Percentiles rank a stretch among this genome's conserved stretches.
Conservation (phyloP, 495 filamentous ascomycete genomes). For the Penicillium odoratum region DNA sequence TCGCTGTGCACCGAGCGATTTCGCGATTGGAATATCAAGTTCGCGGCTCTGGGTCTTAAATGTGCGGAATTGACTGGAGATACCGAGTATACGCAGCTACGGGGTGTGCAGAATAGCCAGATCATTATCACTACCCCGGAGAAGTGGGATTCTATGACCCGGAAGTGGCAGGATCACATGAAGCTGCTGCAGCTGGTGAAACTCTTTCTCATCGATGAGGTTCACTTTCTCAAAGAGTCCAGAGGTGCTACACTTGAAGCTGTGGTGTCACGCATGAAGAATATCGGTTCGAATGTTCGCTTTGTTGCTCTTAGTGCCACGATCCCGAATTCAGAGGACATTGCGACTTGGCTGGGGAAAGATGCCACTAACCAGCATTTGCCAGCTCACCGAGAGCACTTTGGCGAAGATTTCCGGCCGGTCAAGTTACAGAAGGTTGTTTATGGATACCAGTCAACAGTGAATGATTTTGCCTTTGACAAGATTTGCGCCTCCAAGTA, state of each 20-base stretch:
- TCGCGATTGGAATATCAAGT: constrained; percentile 85
- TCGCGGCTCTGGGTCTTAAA: constrained; percentile 67
- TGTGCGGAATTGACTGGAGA: constrained; percentile 93
- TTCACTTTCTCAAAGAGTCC: constrained; percentile 88
- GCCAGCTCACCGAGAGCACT: constrained; percentile 73
- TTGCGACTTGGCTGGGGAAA: constrained; percentile 89
- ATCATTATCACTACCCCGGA: constrained; percentile 97
- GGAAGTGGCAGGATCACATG: constrained; percentile 91
- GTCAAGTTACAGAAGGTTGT: constrained; percentile 87
- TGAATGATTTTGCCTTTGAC: constrained; percentile 89
- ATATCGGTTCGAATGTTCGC: constrained; percentile 78
- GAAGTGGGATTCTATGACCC: constrained; percentile 97
- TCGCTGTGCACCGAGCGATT: constrained; percentile 83
- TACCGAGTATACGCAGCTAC: constrained; percentile 73
- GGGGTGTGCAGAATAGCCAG: constrained; percentile 73
- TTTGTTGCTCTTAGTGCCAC: constrained; percentile 94
- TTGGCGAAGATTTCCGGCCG: constrained; percentile 88
- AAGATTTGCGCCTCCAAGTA: constrained; percentile 72
- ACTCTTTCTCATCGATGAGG: constrained; percentile 93
- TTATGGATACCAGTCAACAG: constrained; percentile 64
- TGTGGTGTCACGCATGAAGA: constrained; percentile 97
- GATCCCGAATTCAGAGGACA: constrained; percentile 87
- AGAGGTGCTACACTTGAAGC: constrained; percentile 91
- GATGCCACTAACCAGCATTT: constrained; percentile 63
- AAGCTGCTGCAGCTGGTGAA: constrained; percentile 83